These are phyloP conservation scores for Fusarium vanettenii DNA, from an alignment of 2,329 filamentous ascomycete species.

Conservation along the genomic window DNA sequence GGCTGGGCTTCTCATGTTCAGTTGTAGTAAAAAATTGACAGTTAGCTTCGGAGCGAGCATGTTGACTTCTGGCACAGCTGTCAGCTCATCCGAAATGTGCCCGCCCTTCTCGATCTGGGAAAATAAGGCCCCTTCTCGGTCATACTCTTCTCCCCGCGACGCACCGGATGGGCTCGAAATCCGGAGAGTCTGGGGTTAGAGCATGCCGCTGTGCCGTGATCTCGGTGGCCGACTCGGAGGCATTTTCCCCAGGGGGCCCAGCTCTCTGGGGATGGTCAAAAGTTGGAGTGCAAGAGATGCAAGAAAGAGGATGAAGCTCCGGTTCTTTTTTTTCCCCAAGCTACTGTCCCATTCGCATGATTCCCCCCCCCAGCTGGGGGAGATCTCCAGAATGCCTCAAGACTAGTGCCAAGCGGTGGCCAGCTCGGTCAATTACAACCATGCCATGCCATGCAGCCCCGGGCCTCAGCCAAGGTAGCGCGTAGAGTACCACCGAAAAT, in stretches of 20 bases:
- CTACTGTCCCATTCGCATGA: background rate
- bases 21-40: background rate
- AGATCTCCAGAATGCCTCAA: background rate
- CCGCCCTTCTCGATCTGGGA: background rate
- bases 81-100: background rate
- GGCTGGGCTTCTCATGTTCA: background rate
- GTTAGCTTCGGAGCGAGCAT: background rate
- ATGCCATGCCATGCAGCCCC: conserved; percentile 38
- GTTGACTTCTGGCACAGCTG: background rate
- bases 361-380: background rate
- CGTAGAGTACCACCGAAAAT: conserved; percentile 50
- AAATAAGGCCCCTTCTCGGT: conserved; percentile 12
- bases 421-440: conserved; percentile 46
- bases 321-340: conserved; percentile 17
- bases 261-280: conserved; percentile 23
- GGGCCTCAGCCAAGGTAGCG: conserved; percentile 40
- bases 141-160: conserved; percentile 24
- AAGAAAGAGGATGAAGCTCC: conserved; percentile 3
- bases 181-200: conserved; percentile 34
- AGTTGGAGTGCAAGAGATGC: conserved; percentile 2
- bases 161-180: conserved; percentile 14
- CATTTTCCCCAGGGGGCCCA: conserved; percentile 19
- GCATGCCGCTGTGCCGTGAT: conserved; percentile 16
- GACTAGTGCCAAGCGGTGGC: conserved; percentile 18
- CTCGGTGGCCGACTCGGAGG: conserved; percentile 41